phyloP scores from a whole-genome alignment of 2,329 filamentous ascomycete species.

The Blastomyces parvus region DNA sequence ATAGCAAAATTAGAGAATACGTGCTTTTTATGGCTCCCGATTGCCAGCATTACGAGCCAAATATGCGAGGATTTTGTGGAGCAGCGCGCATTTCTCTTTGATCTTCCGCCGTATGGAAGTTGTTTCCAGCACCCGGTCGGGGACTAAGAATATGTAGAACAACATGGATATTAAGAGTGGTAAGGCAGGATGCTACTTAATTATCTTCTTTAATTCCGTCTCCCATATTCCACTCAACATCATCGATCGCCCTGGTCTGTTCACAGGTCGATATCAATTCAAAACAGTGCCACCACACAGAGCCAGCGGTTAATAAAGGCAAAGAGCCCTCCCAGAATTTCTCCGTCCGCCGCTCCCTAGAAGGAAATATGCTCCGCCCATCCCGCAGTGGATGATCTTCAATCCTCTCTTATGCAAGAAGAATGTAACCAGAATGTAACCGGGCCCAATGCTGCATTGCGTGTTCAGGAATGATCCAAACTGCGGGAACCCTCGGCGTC shows the following conservation, averaged over 20 bases:
- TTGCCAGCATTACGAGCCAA: no score
- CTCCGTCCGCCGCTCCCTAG: not conserved
- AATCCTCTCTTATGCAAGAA: no score
- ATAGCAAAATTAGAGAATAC: no score
- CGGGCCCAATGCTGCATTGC: not conserved
- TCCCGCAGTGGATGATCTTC: not conserved
- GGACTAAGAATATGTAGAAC: not conserved
- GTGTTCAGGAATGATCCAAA: not conserved
- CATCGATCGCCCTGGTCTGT: not conserved
- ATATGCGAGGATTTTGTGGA: no score
- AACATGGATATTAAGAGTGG: not conserved
- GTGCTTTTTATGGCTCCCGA: no score
- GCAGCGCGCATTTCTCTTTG: no score
- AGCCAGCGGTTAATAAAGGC: not conserved
- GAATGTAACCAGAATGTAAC: not conserved
- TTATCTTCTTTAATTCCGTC: not conserved
- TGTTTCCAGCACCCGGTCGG: not conserved
- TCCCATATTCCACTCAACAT: not conserved
- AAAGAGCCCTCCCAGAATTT: not conserved
- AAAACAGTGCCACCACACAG: not conserved
- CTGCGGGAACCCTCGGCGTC: not conserved
- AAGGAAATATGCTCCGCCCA: not conserved
- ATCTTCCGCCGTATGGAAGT: not conserved
- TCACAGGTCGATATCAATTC: not conserved
- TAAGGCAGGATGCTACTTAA: not conserved